These are phyloP conservation scores for Rubia yunnanensis DNA, from an alignment of 257 asterid species.

Conservation along the genomic window DNA sequence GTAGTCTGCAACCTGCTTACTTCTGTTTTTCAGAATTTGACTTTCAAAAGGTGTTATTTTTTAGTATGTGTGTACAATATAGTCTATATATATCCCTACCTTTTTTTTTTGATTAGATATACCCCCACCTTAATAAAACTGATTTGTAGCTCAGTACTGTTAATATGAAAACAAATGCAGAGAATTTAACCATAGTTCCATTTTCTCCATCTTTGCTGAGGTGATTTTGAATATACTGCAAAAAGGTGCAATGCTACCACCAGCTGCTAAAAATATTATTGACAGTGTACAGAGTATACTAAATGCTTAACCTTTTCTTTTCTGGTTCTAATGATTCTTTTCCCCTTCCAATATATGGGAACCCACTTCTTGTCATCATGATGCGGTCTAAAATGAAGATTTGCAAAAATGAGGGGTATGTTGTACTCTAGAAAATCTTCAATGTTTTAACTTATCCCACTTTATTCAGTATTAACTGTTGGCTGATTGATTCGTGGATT, in stretches of 20 bases:
- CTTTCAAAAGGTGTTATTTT: background rate
- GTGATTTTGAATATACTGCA: background rate
- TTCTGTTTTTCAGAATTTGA: background rate
- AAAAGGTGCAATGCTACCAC: background rate
- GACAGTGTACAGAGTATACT: background rate
- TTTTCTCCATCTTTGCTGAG: background rate
- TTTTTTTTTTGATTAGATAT: no score
- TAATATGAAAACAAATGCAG: background rate
- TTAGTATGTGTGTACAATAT: no score
- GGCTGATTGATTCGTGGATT: background rate
- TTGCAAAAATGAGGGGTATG: conserved; percentile 84
- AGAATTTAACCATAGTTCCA: background rate
- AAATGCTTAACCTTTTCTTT: background rate
- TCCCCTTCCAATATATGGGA: background rate
- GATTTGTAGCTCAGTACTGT: background rate
- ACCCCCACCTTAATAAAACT: background rate
- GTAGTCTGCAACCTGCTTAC: background rate
- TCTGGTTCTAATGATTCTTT: conserved; percentile 6
- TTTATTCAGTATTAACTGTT: background rate
- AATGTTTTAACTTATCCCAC: background rate
- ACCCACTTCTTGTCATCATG: conserved; percentile 15
- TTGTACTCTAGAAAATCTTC: conserved; percentile 3
- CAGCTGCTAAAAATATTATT: background rate
- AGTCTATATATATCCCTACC: background rate
- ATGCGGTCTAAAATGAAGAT: conserved; percentile 41